phyloP scores from a whole-genome alignment of 1,284 basidiomycete species.

The Phellinidium pouzarii region DNA sequence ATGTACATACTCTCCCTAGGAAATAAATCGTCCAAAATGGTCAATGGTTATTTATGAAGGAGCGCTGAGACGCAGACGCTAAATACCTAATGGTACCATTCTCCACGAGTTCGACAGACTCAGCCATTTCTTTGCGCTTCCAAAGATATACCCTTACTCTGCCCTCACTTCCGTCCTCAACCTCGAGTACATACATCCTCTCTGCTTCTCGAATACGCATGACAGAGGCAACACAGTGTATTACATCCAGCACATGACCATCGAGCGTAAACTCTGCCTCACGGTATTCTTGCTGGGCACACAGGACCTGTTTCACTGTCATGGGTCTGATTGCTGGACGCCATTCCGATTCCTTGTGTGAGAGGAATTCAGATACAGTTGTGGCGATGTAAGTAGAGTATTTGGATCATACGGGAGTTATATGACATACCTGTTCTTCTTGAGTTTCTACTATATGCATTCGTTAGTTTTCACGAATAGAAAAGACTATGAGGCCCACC shows the following conservation, averaged over 20 bases:
- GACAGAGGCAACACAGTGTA: background rate
- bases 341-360: background rate
- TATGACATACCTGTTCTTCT: too few relatives aligned
- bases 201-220: background rate
- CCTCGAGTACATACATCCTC: background rate
- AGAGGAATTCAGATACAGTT: too few relatives aligned
- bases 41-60: background rate
- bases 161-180: constrained; percentile 1
- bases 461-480: too few relatives aligned
- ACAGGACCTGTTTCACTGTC: constrained; percentile 7
- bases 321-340: background rate
- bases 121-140: background rate
- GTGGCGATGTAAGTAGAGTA: too few relatives aligned
- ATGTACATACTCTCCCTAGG: background rate
- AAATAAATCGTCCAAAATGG: background rate
- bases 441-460: too few relatives aligned
- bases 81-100: background rate
- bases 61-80: background rate
- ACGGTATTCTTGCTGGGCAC: background rate
- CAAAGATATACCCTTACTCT: background rate
- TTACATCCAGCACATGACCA: background rate
- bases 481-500: too few relatives aligned
- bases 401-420: too few relatives aligned
- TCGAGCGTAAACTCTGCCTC: constrained; percentile 1
- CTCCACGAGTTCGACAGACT: background rate